These are phyloP conservation scores for Chlamydomonas sp. DNA, from an alignment of 139 green algal species.

Conservation along the genomic window DNA sequence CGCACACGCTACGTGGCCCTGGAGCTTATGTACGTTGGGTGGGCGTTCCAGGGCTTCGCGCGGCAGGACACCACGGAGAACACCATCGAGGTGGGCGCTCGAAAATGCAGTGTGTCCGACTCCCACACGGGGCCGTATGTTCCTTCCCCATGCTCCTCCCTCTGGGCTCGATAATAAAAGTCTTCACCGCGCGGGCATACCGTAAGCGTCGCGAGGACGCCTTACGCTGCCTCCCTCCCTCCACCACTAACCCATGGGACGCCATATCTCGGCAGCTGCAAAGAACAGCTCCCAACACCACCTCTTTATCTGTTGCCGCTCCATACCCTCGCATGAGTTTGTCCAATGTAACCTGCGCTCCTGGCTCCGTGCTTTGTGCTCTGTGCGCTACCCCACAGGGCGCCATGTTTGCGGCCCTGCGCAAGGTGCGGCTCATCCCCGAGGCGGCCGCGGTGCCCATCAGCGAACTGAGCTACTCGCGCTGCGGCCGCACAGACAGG, in stretches of 20 bases:
- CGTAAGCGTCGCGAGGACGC: neutral
- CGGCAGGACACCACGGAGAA: conserved; percentile 73
- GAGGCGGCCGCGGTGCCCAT: conserved; percentile 45
- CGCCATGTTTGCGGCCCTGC: conserved; percentile 76
- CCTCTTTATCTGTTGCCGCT: too few relatives aligned
- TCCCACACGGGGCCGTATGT: neutral
- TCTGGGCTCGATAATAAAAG: too few relatives aligned
- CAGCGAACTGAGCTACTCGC: conserved; percentile 66
- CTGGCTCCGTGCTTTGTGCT: neutral
- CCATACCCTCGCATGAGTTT: too few relatives aligned
- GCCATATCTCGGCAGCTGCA: too few relatives aligned
- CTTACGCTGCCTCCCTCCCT: neutral
- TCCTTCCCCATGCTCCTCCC: too few relatives aligned
- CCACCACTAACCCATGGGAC: too few relatives aligned
- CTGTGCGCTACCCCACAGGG: conserved; percentile 44
- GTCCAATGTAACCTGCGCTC: too few relatives aligned
- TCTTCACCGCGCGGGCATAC: too few relatives aligned
- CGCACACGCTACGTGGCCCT: conserved; percentile 79
- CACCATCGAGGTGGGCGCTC: conserved; percentile 76
- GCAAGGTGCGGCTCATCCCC: conserved; percentile 70
- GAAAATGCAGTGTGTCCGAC: neutral
- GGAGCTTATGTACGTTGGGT: conserved; percentile 86
- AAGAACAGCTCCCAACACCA: too few relatives aligned
- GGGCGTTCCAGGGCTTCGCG: conserved; percentile 85
- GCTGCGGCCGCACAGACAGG: conserved; percentile 87